phyloP scores from a whole-genome alignment of 176 grass and related monocot species.

The Rhynchospora breviuscula region DNA sequence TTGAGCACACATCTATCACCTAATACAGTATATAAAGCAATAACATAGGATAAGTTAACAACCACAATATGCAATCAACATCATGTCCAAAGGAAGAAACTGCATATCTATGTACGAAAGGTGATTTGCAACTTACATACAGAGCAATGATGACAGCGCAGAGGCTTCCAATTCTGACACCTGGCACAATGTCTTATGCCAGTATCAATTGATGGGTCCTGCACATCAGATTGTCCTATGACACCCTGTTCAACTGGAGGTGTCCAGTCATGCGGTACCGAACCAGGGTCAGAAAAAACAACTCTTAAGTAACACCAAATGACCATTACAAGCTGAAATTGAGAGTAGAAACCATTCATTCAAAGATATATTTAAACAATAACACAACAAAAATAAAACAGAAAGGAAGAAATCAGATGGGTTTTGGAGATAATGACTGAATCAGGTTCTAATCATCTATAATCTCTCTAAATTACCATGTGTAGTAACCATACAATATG shows the following conservation, averaged over 20 bases:
- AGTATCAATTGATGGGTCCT: constrained; percentile 39
- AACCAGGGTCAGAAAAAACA: constrained; percentile 76
- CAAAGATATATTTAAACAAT: constrained; percentile 11
- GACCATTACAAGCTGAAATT: constrained; percentile 81
- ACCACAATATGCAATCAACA: neutral
- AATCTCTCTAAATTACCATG: neutral
- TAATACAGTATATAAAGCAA: constrained; percentile 26
- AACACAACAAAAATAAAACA: constrained; percentile 18
- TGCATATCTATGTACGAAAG: neutral
- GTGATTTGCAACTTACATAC: constrained; percentile 57
- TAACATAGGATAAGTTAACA: neutral
- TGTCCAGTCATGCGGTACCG: constrained; percentile 74
- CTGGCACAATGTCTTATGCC: constrained; percentile 45
- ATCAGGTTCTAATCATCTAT: neutral
- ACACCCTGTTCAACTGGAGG: constrained; percentile 44
- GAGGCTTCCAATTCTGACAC: constrained; percentile 85
- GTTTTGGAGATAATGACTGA: neutral
- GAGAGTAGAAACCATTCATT: constrained; percentile 37
- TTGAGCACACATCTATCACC: constrained; percentile 93
- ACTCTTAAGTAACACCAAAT: constrained; percentile 79
- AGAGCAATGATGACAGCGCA: constrained; percentile 91
- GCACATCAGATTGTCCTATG: constrained; percentile 23
- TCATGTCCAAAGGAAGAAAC: neutral
- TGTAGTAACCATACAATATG: neutral
- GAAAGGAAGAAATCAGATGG: neutral